Base-by-base conservation (phyloP, 1,284 basidiomycete species). In the Tilletia walkeri region DNA sequence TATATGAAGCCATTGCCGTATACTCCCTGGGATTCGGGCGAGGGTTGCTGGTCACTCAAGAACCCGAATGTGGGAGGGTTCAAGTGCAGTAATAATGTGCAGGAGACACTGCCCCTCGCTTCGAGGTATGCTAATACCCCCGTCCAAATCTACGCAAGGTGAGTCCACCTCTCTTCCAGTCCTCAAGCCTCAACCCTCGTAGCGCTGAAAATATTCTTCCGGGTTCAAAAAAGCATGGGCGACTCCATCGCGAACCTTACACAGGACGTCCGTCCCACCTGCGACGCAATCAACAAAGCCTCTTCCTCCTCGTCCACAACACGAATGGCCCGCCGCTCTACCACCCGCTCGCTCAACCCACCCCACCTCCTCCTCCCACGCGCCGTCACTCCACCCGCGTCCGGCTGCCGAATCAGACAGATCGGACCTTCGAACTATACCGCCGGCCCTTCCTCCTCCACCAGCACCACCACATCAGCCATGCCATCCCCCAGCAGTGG, bases 211-310 rank as follows among this genome's bases (percentile, higher is more conserved):
- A n/a, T n/a, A n/a, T 45, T 45, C 54, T 30, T 30, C 34, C 12
- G 7, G 9, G 4, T 56, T 18, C 20, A 30, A 24, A 7, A 56
- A n/a, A 56, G 54, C 20, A 14, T 12, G 4, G 54, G 54, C 3
- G 54, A 56, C 14, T 12, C 20, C 10, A 56, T 56, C 24, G 54
- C 54, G 10, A 56, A 56, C 54, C 54, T 56, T 1, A 56, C 54
- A 12, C 20, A n/a, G 16, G 34, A 30, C 16, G 20, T 56, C 16
- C 20, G 34, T 12, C 54, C 54, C 6, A 56, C 54, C 24, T 56
- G 54, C 24, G 54, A 56, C 34, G 54, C 54, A 5, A 56, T 56
- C 54, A 56, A 56, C 34, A n/a, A 56, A 34, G 54, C 54, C 5
- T 56, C 54, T 10, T 56, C 54, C 5, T 34, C 54, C 12, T 34